Conservation (phyloP, 176 grass and related monocot species). For the Lolium perenne region DNA sequence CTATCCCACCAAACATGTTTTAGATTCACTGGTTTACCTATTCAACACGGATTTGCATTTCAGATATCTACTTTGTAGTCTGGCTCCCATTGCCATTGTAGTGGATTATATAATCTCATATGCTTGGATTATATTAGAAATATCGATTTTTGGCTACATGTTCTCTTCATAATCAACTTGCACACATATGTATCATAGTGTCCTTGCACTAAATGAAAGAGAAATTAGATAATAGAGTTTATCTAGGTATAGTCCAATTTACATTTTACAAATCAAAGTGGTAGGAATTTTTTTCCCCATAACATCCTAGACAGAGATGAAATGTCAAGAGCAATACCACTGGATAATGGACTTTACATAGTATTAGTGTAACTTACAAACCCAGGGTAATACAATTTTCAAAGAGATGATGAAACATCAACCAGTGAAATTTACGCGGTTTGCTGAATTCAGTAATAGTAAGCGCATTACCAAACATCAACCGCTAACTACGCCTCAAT, state of each 20-base stretch:
- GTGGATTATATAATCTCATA: background rate
- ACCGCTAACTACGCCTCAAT: background rate
- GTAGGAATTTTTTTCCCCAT: background rate
- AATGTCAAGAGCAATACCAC: background rate
- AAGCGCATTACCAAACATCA: background rate
- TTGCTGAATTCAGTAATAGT: background rate
- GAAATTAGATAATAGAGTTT: background rate
- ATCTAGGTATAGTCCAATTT: background rate
- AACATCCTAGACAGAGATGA: background rate
- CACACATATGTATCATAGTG: background rate
- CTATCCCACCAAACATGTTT: background rate
- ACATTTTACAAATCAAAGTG: background rate
- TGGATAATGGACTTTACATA: background rate
- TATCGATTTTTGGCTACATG: background rate
- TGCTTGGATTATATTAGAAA: background rate
- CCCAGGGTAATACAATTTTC: background rate
- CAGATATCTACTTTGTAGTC: background rate
- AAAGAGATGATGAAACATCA: background rate
- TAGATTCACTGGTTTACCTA: background rate
- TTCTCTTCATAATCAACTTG: background rate
- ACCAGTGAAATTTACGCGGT: no score
- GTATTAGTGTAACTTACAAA: background rate
- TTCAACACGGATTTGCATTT: background rate
- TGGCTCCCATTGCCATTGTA: background rate
- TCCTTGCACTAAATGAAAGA: background rate